Percentiles rank a stretch among this genome's conserved stretches.
Conservation (phyloP, 163 green algal genomes). For the Smithsoniella earleae region DNA sequence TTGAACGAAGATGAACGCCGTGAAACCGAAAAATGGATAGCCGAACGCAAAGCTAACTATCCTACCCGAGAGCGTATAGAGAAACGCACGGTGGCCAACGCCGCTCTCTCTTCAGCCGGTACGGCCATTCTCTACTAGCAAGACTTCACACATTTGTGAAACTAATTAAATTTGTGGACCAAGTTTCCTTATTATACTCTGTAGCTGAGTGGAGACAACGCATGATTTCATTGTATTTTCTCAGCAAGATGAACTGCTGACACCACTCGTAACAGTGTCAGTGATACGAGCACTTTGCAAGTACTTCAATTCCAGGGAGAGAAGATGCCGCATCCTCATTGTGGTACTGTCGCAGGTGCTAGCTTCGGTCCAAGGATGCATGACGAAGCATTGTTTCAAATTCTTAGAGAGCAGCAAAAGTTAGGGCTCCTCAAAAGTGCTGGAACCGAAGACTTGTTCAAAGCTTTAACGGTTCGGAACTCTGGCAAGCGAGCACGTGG, state of each 20-base stretch:
- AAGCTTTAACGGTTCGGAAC: too few species aligned
- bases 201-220: too few species aligned
- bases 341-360: background rate
- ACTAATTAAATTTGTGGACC: too few species aligned
- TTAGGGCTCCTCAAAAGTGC: background rate
- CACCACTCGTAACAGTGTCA: too few species aligned
- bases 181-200: too few species aligned
- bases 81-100: background rate
- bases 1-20: background rate
- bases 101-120: background rate
- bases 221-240: background rate
- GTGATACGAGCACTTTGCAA: too few species aligned
- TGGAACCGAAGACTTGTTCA: constrained; percentile 15
- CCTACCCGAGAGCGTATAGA: background rate
- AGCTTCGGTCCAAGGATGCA: background rate
- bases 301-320: too few species aligned
- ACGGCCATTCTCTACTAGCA: background rate
- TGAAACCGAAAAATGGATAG: constrained; percentile 1
- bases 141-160: too few species aligned
- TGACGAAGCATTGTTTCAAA: background rate
- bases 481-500: background rate
- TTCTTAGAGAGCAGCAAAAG: constrained; percentile 26
- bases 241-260: background rate
- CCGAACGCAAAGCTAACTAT: constrained; percentile 9
- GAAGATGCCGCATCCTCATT: too few species aligned